phyloP scores from a whole-genome alignment of 2,329 filamentous ascomycete genomes.

The Calycina herbarum region DNA sequence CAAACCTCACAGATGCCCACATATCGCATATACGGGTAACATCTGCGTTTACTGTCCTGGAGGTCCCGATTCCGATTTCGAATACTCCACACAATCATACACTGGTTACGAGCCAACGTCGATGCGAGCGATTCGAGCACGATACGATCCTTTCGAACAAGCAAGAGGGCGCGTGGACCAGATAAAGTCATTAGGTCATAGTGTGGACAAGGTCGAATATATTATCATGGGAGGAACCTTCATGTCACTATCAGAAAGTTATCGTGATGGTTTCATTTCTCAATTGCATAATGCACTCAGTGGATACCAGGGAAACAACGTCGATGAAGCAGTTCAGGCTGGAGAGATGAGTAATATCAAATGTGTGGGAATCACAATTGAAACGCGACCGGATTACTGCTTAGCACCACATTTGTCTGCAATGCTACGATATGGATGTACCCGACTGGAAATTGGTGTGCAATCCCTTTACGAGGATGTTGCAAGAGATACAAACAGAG shows the following conservation, averaged over 20 bases:
- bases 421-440: slow-evolving; percentile 98
- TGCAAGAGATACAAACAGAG: slow-evolving; percentile 94
- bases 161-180: slow-evolving; percentile 94
- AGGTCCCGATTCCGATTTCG: slow-evolving; percentile 96
- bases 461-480: slow-evolving; percentile 98
- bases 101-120: slow-evolving; percentile 98
- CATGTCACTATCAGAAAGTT: slow-evolving; percentile 90
- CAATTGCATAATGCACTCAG: slow-evolving; percentile 96
- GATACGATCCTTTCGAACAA: slow-evolving; percentile 98
- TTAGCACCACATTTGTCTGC: slow-evolving; percentile 90
- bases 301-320: slow-evolving; percentile 89
- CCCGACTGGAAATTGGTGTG: slow-evolving; percentile 88
- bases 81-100: slow-evolving; percentile 98
- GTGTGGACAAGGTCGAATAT: slow-evolving; percentile 98
- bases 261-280: slow-evolving; percentile 90
- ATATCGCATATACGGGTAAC: slow-evolving; percentile 97
- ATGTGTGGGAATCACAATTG: slow-evolving; percentile 97
- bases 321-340: slow-evolving; percentile 92
- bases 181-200: slow-evolving; percentile 92
- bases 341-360: slow-evolving; percentile 97
- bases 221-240: slow-evolving; percentile 99
- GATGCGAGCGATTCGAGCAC: slow-evolving; percentile 94
- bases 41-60: slow-evolving; percentile 99
- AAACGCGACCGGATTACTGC: slow-evolving; percentile 96
- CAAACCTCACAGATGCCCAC: slow-evolving; percentile 95